Conservation (phyloP, 1,139 yeast genomes). For the Suhomyces maxii region DNA sequence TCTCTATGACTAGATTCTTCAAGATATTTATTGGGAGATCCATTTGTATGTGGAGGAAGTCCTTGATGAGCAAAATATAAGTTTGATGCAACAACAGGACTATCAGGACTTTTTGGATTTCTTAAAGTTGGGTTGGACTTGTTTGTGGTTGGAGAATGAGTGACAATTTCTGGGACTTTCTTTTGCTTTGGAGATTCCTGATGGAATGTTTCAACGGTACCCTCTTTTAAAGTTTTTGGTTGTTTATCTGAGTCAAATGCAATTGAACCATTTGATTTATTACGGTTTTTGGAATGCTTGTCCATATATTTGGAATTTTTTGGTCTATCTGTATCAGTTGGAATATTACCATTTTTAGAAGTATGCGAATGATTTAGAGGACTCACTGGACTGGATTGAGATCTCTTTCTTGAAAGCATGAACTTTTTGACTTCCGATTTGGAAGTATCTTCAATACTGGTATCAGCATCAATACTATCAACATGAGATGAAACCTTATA, state of each 20-base stretch:
- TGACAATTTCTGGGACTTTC: constrained; percentile 11
- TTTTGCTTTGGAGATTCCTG: not conserved
- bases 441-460: not conserved
- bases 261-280: constrained; percentile 6
- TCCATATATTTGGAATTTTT: no score
- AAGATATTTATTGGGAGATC: constrained; percentile 11
- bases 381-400: constrained; percentile 25
- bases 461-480: not conserved
- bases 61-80: constrained; percentile 58
- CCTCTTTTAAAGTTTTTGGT: not conserved
- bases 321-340: not conserved
- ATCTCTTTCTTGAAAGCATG: constrained; percentile 24
- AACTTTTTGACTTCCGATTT: constrained; percentile 10
- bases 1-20: constrained; percentile 14
- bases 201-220: not conserved
- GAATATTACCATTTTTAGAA: not conserved
- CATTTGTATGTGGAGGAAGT: constrained; percentile 48
- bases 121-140: constrained; percentile 1
- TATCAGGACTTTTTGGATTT: constrained; percentile 9
- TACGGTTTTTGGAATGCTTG: not conserved
- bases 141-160: constrained; percentile 5
- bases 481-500: not conserved
- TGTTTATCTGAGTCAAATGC: constrained; percentile 14
- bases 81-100: constrained; percentile 42
- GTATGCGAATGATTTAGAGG: constrained; percentile 9